Percentiles rank a stretch among this genome's conserved stretches.
Conservation (phyloP, 345 rosid species). For the Syzygium oleosum region DNA sequence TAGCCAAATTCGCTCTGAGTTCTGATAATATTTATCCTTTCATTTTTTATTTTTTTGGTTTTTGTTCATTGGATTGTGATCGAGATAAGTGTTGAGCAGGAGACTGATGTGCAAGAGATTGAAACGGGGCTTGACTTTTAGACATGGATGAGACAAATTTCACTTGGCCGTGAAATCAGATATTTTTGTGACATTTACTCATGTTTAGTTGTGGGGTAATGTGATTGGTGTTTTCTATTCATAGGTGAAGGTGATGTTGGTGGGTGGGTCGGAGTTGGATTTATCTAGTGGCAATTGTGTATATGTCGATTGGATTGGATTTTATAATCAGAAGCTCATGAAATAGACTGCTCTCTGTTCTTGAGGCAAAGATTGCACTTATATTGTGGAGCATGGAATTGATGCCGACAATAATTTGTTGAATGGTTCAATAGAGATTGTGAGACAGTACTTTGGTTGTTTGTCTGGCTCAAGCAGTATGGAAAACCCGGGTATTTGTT, state of each 20-base stretch:
- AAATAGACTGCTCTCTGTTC: not conserved
- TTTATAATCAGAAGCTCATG: not conserved
- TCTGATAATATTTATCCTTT: not conserved
- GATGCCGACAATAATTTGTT: not conserved
- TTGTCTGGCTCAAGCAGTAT: not conserved
- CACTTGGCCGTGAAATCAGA: not conserved
- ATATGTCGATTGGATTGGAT: not conserved
- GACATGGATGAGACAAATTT: not conserved
- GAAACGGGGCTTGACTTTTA: not conserved
- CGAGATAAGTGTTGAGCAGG: not conserved
- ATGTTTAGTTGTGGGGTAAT: not conserved
- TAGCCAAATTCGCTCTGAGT: not conserved
- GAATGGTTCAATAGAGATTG: not conserved
- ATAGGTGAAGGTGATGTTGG: not conserved
- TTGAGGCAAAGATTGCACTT: not conserved
- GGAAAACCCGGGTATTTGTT: not conserved
- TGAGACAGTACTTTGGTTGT: not conserved
- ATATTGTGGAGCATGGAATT: not conserved
- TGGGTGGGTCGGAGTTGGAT: not conserved
- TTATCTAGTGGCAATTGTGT: not conserved
- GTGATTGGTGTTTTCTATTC: not conserved
- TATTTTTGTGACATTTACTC: not conserved
- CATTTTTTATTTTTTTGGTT: not conserved
- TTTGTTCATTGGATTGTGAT: not conserved
- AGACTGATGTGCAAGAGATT: not conserved